These are phyloP conservation scores for Metschnikowia peoriensis DNA, from an alignment of 805 yeast species.

Conservation along the genomic window DNA sequence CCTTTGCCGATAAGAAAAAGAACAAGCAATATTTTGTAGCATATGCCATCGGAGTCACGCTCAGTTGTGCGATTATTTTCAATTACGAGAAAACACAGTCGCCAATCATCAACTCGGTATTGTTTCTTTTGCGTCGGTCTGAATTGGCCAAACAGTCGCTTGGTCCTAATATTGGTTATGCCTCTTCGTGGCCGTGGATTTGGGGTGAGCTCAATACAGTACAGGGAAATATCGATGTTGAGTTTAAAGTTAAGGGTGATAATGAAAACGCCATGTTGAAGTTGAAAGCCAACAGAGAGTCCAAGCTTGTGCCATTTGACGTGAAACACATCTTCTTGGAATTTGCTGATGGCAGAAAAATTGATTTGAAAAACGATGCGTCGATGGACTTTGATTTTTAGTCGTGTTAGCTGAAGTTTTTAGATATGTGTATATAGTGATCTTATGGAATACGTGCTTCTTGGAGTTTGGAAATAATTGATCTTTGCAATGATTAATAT, in stretches of 20 bases:
- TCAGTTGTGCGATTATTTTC: slow-evolving; percentile 60
- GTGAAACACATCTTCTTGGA: slow-evolving; percentile 33
- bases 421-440: slow-evolving; percentile 1
- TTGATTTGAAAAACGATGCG: slow-evolving; percentile 31
- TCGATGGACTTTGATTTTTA: slow-evolving; percentile 29
- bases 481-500: too few relatives aligned
- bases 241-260: slow-evolving; percentile 68
- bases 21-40: slow-evolving; percentile 52
- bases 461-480: too few relatives aligned
- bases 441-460: neutral
- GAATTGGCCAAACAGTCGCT: slow-evolving; percentile 56
- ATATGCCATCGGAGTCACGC: slow-evolving; percentile 38
- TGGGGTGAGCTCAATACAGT: slow-evolving; percentile 82
- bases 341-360: slow-evolving; percentile 20
- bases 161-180: slow-evolving; percentile 76
- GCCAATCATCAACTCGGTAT: slow-evolving; percentile 82
- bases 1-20: slow-evolving; percentile 52
- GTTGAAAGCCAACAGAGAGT: slow-evolving; percentile 70
- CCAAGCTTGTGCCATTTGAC: slow-evolving; percentile 47
- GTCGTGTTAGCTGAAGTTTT: neutral
- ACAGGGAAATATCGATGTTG: slow-evolving; percentile 73
- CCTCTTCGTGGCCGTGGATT: slow-evolving; percentile 84
- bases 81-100: slow-evolving; percentile 91
- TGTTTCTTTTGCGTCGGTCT: slow-evolving; percentile 82
- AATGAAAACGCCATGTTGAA: slow-evolving; percentile 52